phyloP scores from a whole-genome alignment of 2,329 filamentous ascomycete species.

The Apiospora malaysiana region DNA sequence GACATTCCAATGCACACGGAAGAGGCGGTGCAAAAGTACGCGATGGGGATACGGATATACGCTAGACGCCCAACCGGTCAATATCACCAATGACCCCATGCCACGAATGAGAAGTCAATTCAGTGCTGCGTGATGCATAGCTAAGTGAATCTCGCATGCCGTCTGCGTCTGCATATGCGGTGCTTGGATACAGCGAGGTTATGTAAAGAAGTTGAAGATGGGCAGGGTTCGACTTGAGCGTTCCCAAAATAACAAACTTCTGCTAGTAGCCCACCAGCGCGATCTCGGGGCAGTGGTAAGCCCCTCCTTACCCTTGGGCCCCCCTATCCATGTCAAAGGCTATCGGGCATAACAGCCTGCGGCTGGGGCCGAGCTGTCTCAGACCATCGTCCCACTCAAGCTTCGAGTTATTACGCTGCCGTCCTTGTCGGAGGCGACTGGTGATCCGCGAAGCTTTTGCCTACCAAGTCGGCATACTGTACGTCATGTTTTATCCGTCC shows the following conservation, averaged over 20 bases:
- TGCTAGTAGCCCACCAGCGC: neutral
- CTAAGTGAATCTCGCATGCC: neutral
- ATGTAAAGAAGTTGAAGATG: neutral
- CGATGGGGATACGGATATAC: neutral
- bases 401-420: neutral
- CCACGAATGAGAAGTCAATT: neutral
- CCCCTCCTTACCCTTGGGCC: too few species aligned
- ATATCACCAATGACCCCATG: neutral
- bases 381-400: neutral
- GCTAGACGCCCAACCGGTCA: neutral
- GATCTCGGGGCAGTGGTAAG: neutral
- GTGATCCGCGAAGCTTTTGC: neutral
- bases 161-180: neutral
- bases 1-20: too few species aligned
- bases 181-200: neutral
- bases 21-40: too few species aligned
- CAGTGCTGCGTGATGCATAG: neutral
- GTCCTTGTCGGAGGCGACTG: neutral
- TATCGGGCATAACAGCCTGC: slow-evolving; percentile 1
- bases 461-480: neutral
- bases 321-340: neutral
- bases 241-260: too few species aligned
- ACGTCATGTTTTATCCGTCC: neutral
- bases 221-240: neutral
- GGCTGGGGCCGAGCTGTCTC: slow-evolving; percentile 5